These are phyloP conservation scores for Tetracladium marchalianum DNA, from an alignment of 495 filamentous ascomycete species.

Conservation along the genomic window DNA sequence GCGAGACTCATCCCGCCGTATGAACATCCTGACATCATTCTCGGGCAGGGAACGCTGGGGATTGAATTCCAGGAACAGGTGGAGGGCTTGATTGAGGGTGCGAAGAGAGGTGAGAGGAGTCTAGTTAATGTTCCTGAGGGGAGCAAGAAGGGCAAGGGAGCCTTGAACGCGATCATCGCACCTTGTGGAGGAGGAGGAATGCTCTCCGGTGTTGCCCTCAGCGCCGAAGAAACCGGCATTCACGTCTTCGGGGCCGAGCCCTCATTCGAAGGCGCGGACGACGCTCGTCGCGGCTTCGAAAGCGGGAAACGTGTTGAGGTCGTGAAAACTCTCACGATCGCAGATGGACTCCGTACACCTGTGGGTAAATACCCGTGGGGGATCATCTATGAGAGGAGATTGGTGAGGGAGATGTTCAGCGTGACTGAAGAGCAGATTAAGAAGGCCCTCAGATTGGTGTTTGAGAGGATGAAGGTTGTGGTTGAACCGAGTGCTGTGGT, in stretches of 20 bases:
- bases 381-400: conserved; percentile 62
- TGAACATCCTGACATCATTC: conserved; percentile 81
- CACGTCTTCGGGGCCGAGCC: conserved; percentile 89
- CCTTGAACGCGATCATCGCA: conserved; percentile 70
- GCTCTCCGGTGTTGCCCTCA: conserved; percentile 72
- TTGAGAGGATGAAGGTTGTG: conserved; percentile 87
- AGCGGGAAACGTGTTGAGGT: conserved; percentile 47
- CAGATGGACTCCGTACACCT: conserved; percentile 81
- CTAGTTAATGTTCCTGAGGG: conserved; percentile 10
- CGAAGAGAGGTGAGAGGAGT: neutral
- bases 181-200: conserved; percentile 86
- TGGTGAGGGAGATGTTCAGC: conserved; percentile 64
- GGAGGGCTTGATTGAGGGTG: conserved; percentile 31
- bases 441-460: conserved; percentile 61
- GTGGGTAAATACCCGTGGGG: conserved; percentile 71
- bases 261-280: conserved; percentile 73
- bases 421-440: conserved; percentile 81
- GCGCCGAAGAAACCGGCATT: conserved; percentile 54
- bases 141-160: conserved; percentile 10
- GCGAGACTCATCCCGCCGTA: conserved; percentile 82
- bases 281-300: conserved; percentile 59
- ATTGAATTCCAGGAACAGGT: conserved; percentile 76
- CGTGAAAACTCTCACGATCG: conserved; percentile 74
- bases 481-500: conserved; percentile 89
- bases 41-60: conserved; percentile 82